Evolutionary conservation across 129 eudicot genomes (phyloP).

Genomic region (Arctium lappa): DNA sequence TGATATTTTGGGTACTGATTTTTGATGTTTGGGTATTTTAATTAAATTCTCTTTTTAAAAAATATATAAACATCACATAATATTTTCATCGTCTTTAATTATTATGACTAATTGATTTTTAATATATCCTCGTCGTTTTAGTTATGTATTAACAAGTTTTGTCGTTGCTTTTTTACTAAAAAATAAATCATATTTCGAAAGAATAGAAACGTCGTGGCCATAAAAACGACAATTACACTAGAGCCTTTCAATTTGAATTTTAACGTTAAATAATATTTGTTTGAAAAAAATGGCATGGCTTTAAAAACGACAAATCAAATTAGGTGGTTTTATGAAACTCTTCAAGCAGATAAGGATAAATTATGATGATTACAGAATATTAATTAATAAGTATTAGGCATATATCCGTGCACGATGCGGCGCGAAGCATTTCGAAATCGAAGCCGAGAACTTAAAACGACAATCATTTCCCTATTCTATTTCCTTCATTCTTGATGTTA

Average conservation of each 20-base stretch:
- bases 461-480: too few species aligned
- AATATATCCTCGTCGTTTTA: too few species aligned
- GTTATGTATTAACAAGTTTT: neutral
- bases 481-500: too few species aligned
- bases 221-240: neutral
- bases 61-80: too few species aligned
- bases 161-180: neutral
- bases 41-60: too few species aligned
- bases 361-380: neutral
- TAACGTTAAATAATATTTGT: neutral
- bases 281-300: too few species aligned
- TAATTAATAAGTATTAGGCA: neutral
- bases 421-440: too few species aligned
- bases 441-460: too few species aligned
- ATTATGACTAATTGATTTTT: neutral
- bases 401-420: too few species aligned
- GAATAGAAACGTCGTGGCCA: neutral
- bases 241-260: neutral
- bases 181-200: neutral
- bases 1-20: too few species aligned
- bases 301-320: neutral
- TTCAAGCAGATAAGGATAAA: neutral
- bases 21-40: too few species aligned
- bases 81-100: too few species aligned
- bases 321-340: neutral